phyloP scores from a whole-genome alignment of 768 basidiomycete genomes.

The Tricholoma terreum region DNA sequence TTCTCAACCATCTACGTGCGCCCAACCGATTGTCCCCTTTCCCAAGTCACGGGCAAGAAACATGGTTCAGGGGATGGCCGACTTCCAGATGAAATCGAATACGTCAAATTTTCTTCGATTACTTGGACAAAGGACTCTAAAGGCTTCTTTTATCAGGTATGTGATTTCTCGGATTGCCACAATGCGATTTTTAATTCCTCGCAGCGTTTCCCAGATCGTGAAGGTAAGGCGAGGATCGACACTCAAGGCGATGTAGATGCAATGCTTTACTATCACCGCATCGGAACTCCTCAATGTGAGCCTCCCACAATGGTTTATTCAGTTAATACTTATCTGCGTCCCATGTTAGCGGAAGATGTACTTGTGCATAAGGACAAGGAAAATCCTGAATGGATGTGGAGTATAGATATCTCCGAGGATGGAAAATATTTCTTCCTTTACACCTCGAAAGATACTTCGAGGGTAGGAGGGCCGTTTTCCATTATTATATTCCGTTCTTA shows the following conservation, averaged over 20 bases:
- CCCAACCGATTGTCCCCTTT: constrained; percentile 56
- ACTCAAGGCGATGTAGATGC: constrained; percentile 64
- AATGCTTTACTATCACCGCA: constrained; percentile 71
- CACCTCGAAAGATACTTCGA: constrained; percentile 57
- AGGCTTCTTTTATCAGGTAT: constrained; percentile 81
- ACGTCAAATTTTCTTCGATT: constrained; percentile 73
- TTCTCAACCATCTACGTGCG: constrained; percentile 69
- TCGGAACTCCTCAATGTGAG: constrained; percentile 70
- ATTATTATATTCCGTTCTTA: neutral
- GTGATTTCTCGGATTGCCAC: neutral
- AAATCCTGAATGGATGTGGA: constrained; percentile 67
- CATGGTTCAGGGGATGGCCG: constrained; percentile 47
- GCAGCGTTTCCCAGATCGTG: constrained; percentile 56
- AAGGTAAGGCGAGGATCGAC: constrained; percentile 51
- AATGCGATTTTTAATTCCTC: neutral
- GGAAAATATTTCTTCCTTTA: constrained; percentile 60
- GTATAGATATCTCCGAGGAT: constrained; percentile 55
- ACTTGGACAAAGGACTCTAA: constrained; percentile 76
- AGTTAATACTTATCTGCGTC: constrained; percentile 1
- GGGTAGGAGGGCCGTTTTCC: constrained; percentile 36
- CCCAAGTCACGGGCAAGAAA: constrained; percentile 32
- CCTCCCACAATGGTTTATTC: constrained; percentile 1
- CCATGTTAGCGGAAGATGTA: constrained; percentile 56
- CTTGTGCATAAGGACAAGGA: constrained; percentile 62
- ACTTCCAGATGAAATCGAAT: constrained; percentile 64